Percentiles rank a stretch among this genome's conserved stretches.
phyloP scores from a whole-genome alignment of 208 protist species.

The Leishmania turanica region DNA sequence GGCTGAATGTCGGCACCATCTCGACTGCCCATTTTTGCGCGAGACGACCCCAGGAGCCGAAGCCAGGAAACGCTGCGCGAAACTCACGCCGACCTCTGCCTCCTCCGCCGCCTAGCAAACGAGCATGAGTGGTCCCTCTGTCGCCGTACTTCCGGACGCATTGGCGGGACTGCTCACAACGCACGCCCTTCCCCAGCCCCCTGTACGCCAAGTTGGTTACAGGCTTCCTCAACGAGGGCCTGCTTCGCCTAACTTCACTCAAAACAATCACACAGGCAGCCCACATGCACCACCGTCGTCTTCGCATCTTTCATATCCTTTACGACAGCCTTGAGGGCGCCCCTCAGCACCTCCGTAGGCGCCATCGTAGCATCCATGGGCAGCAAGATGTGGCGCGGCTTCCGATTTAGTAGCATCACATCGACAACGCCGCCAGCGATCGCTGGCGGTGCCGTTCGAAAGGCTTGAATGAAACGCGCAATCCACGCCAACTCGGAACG shows the following conservation, averaged over 20 bases:
- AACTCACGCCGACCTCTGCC: conserved; percentile 27
- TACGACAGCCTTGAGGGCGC: conserved; percentile 20
- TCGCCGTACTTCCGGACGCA: conserved; percentile 45
- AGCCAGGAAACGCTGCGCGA: conserved; percentile 2
- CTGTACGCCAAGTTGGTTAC: conserved; percentile 40
- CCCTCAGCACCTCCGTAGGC: neutral
- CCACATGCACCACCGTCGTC: conserved; percentile 23
- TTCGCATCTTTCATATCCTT: conserved; percentile 22
- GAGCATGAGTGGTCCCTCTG: neutral
- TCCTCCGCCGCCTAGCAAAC: conserved; percentile 30
- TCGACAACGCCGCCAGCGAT: conserved; percentile 39
- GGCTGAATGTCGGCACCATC: conserved; percentile 36
- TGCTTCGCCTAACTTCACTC: conserved; percentile 31
- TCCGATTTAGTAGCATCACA: conserved; percentile 23
- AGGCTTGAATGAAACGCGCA: conserved; percentile 4
- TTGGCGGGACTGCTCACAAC: conserved; percentile 49
- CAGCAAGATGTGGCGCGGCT: conserved; percentile 44
- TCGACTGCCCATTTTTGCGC: conserved; percentile 2
- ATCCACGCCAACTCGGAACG: conserved; percentile 33
- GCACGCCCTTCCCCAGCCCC: conserved; percentile 47
- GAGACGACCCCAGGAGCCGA: neutral
- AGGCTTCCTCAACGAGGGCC: conserved; percentile 38
- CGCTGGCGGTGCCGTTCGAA: conserved; percentile 27
- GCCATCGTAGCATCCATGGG: conserved; percentile 32
- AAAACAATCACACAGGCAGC: conserved; percentile 52